Conservation (phyloP, 2,329 filamentous ascomycete species). For the Microdochium paspali region DNA sequence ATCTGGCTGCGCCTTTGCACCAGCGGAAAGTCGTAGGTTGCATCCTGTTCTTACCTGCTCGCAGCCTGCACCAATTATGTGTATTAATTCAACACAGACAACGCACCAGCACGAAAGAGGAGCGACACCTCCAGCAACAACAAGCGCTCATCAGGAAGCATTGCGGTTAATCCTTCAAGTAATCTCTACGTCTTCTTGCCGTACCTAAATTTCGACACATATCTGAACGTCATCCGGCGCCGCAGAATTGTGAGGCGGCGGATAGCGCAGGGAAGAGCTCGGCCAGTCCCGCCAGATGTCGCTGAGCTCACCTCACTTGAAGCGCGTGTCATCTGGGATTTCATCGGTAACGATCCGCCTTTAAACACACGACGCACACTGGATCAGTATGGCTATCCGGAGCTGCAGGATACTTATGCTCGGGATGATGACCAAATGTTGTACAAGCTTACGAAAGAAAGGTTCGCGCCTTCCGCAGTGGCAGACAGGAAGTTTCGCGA, state of each 20-base stretch:
- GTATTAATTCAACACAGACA: not conserved
- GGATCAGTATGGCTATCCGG: conserved; percentile 56
- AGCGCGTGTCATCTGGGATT: conserved; percentile 53
- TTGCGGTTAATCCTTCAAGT: conserved; percentile 3
- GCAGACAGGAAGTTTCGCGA: conserved; percentile 14
- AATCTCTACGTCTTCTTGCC: conserved; percentile 45
- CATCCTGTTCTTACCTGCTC: not conserved
- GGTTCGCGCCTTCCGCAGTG: conserved; percentile 12
- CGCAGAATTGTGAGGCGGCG: conserved; percentile 44
- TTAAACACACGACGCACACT: conserved; percentile 52
- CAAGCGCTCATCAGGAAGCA: not conserved
- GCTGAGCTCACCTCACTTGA: conserved; percentile 46
- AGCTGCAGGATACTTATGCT: conserved; percentile 47
- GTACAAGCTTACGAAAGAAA: conserved; percentile 52
- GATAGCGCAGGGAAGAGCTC: conserved; percentile 40
- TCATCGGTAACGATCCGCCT: conserved; percentile 49
- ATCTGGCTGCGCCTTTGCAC: conserved; percentile 36
- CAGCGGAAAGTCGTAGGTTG: conserved; percentile 20
- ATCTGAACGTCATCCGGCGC: conserved; percentile 45
- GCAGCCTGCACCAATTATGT: no score
- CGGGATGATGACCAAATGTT: conserved; percentile 59
- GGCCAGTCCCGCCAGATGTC: conserved; percentile 45
- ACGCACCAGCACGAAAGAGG: not conserved
- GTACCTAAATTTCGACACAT: conserved; percentile 57
- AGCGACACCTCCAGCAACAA: conserved; percentile 9